Evolutionary conservation across 1,284 basidiomycete species (phyloP).

Genomic region (Ceratobasidium sp.): DNA sequence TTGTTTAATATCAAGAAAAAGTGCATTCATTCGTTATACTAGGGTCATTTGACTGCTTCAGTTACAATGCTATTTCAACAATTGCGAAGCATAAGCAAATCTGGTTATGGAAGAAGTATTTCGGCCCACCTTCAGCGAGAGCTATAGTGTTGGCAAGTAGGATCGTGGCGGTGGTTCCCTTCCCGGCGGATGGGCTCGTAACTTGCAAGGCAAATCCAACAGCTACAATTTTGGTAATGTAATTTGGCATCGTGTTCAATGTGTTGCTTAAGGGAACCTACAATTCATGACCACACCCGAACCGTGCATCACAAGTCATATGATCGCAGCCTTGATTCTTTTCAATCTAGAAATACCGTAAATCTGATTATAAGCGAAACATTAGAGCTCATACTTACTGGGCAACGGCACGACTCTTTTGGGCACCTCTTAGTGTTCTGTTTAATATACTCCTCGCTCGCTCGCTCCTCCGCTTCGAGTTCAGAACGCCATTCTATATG

Average conservation of each 20-base stretch:
- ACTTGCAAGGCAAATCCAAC: slow-evolving; percentile 30
- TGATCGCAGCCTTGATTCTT: slow-evolving; percentile 17
- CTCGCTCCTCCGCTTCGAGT: not conserved
- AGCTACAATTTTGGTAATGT: slow-evolving; percentile 15
- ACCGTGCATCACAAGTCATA: slow-evolving; percentile 11
- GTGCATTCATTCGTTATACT: too few relatives aligned
- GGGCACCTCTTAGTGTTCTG: not conserved
- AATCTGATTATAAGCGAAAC: not conserved
- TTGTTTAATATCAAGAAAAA: too few relatives aligned
- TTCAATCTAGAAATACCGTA: slow-evolving; percentile 10
- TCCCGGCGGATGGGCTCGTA: not conserved
- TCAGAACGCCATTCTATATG: not conserved
- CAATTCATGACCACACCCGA: slow-evolving; percentile 32
- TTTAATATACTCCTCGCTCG: not conserved
- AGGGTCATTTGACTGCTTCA: too few relatives aligned
- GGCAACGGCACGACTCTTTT: not conserved
- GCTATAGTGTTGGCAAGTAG: slow-evolving; percentile 4
- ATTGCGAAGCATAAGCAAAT: too few relatives aligned
- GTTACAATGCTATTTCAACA: too few relatives aligned
- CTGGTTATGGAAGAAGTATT: too few relatives aligned
- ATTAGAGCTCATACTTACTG: not conserved
- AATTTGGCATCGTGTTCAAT: not conserved
- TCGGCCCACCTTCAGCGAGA: too few relatives aligned
- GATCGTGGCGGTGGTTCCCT: slow-evolving; percentile 6
- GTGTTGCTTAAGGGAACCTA: not conserved